phyloP scores from a whole-genome alignment of 1,284 basidiomycete species.

The Apiotrichum gamsii region DNA sequence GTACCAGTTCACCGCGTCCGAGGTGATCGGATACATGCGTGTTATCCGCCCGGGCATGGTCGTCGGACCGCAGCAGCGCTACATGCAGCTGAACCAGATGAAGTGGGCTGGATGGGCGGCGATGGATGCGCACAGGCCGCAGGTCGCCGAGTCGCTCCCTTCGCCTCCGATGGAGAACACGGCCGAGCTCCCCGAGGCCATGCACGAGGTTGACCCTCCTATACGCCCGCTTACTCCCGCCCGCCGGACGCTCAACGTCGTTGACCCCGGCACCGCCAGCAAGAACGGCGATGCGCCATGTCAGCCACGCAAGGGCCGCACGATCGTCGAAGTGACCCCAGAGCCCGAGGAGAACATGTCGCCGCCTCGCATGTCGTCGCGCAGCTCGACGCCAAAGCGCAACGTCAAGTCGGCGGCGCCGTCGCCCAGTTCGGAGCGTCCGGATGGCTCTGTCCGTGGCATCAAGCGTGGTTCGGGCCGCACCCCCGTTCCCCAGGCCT shows the following conservation, averaged over 20 bases:
- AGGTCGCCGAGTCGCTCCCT: conserved; percentile 50
- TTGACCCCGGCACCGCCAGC: neutral
- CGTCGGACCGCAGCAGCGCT: conserved; percentile 76
- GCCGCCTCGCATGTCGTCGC: too few relatives aligned
- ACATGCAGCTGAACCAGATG: conserved; percentile 91
- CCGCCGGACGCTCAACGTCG: neutral
- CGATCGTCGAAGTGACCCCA: neutral
- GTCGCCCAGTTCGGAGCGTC: neutral
- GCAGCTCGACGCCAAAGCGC: neutral
- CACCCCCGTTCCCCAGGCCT: conserved; percentile 4
- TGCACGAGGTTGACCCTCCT: too few relatives aligned
- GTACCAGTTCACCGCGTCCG: conserved; percentile 96
- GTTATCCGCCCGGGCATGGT: conserved; percentile 87
- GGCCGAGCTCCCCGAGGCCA: neutral
- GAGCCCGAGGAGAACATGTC: conserved; percentile 1
- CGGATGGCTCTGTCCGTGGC: conserved; percentile 9
- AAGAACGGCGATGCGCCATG: conserved; percentile 36
- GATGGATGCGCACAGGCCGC: conserved; percentile 51
- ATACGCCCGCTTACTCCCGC: conserved; percentile 3
- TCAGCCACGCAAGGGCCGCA: conserved; percentile 35
- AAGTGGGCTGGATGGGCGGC: conserved; percentile 83
- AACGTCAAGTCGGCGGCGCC: neutral
- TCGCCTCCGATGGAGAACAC: conserved; percentile 30
- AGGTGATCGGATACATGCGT: conserved; percentile 97
- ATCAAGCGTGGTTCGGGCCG: conserved; percentile 22